Evolutionary conservation across 2,329 filamentous ascomycete species (phyloP), one percentile per base, ranked within the genome.

Genomic region (Diaporthe batatas): DNA sequence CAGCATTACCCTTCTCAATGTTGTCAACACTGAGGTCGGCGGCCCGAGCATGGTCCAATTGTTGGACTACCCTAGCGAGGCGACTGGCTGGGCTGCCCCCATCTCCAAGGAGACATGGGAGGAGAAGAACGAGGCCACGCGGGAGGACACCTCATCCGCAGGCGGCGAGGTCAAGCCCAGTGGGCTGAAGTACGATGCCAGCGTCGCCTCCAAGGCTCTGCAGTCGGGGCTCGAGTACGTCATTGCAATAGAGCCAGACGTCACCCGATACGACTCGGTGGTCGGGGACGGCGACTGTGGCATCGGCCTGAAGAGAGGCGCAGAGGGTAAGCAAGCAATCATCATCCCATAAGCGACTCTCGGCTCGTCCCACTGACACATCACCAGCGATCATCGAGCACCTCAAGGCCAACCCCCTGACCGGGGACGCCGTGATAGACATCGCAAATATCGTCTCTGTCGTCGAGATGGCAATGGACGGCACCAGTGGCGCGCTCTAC

Each of bases 241-340:
- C 18, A 88, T 94, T 75, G 86, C 84, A 0, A 91, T 87, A 1
- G 93, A 95, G 80, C 91, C 92, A 1, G 91, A 93, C 67, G 87
- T 94, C 67, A 94, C 93, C 0, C 88, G 85, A 65, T 94, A 90
- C 77, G 93, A 94, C 79, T 97, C 94, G 0, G 90, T 96, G 16
- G 94, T 97, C 32, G 95, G 95, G 54, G 95, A 98, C 79, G 95
- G 95, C 59, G 95, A 98, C 82, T 98, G 95, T 79, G 95, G 95
- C 12, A 93, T 94, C 72, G 94, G 94, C 6, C 85, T 98, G 74
- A 94, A 94, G 84, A 91, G 94, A 75, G 95, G 95, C 64, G 94
- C 95, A n/a, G 92, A 97, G 86, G 90, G 86, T 88, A 82, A 80
- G 83, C 77, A 29, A 16, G 25, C 36, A 72, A 71, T 3, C 21